Conservation (phyloP, 75 land plant species). For the Cryptomeria japonica region DNA sequence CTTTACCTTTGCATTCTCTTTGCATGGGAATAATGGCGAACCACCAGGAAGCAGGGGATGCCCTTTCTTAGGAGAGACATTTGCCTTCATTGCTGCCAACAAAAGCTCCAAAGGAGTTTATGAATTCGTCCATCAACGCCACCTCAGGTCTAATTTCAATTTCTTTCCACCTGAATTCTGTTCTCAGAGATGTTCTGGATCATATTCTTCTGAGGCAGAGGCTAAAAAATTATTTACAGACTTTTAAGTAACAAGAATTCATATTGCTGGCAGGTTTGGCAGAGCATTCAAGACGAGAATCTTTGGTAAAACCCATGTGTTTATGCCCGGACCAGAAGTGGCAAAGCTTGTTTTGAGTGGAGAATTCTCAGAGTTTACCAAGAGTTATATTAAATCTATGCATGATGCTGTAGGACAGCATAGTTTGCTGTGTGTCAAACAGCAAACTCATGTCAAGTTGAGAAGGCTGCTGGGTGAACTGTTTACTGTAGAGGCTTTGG, state of each 20-base stretch:
- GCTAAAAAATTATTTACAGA: background rate
- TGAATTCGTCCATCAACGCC: slow-evolving; percentile 33
- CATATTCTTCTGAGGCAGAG: background rate
- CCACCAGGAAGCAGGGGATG: slow-evolving; percentile 41
- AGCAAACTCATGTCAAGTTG: slow-evolving; percentile 20
- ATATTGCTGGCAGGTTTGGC: slow-evolving; percentile 34
- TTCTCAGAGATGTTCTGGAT: background rate
- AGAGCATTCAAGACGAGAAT: slow-evolving; percentile 41
- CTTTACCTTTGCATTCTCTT: background rate
- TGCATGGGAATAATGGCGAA: background rate
- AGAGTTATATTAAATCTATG: slow-evolving; percentile 38
- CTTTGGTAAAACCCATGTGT: slow-evolving; percentile 44
- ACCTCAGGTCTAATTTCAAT: slow-evolving; percentile 16
- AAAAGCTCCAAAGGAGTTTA: slow-evolving; percentile 44
- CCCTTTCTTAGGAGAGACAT: slow-evolving; percentile 46
- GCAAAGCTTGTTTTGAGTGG: slow-evolving; percentile 35
- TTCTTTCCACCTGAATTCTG: background rate
- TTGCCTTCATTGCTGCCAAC: slow-evolving; percentile 34
- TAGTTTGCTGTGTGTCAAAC: slow-evolving; percentile 36
- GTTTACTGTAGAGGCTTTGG: slow-evolving; percentile 15
- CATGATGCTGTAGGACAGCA: slow-evolving; percentile 27
- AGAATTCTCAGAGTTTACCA: slow-evolving; percentile 29
- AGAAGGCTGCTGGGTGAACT: slow-evolving; percentile 21
- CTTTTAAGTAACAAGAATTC: background rate
- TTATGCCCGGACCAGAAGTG: slow-evolving; percentile 33